Percentiles rank a stretch among this genome's conserved stretches.
These are phyloP conservation scores for Kazachstania taianensis DNA, from an alignment of 805 yeast genomes.

Conservation along the genomic window DNA sequence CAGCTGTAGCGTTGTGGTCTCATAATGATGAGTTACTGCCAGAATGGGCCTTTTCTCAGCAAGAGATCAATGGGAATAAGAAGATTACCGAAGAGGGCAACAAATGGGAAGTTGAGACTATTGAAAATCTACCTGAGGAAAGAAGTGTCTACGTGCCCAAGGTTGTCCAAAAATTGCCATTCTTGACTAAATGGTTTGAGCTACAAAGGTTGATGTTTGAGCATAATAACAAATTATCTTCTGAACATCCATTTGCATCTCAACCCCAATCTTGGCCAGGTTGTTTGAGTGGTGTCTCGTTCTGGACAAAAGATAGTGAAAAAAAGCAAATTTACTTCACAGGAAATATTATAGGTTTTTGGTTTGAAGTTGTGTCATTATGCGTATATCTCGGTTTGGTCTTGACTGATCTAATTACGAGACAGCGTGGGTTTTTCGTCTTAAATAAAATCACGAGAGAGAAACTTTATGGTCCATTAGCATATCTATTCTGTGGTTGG, in stretches of 20 bases:
- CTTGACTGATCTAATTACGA: conserved; percentile 64
- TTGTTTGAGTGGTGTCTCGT: conserved; percentile 82
- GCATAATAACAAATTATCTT: conserved; percentile 77
- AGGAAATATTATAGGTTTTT: conserved; percentile 88
- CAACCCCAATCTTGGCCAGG: conserved; percentile 89
- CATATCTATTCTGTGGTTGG: conserved; percentile 84
- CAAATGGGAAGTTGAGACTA: conserved; percentile 67
- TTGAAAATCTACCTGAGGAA: conserved; percentile 51
- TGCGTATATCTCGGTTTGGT: conserved; percentile 55
- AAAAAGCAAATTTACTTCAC: conserved; percentile 76
- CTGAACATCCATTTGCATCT: conserved; percentile 93
- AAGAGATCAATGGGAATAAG: conserved; percentile 93
- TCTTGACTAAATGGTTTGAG: conserved; percentile 82
- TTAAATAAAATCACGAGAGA: conserved; percentile 54
- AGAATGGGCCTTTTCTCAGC: conserved; percentile 89
- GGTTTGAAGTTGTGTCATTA: conserved; percentile 62
- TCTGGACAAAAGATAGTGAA: conserved; percentile 72
- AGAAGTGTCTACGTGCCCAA: conserved; percentile 61
- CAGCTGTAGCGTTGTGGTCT: conserved; percentile 91
- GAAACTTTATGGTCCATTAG: conserved; percentile 66
- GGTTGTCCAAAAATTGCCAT: conserved; percentile 51
- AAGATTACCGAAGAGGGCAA: conserved; percentile 57
- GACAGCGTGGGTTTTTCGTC: conserved; percentile 56
- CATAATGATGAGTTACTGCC: conserved; percentile 77
- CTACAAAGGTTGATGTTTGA: conserved; percentile 81